Evolutionary conservation across 108 stramenopile genomes (phyloP).

Genomic region (Stephanodiscus minutulus): DNA sequence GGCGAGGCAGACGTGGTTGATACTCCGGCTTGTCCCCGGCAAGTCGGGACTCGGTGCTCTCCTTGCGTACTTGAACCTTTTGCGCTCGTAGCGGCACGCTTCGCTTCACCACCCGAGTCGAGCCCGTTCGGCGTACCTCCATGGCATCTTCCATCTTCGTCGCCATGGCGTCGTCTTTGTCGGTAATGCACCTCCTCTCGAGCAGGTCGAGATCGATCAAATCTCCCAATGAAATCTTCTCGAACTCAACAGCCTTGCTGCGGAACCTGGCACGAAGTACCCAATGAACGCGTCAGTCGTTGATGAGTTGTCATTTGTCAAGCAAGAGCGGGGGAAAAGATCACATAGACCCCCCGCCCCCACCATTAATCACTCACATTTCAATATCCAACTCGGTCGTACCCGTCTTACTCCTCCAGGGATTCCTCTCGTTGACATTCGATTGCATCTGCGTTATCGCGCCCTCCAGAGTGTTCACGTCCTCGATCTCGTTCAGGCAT

Average conservation of each 20-base stretch:
- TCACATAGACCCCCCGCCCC: no score
- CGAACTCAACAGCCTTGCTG: conserved; percentile 40
- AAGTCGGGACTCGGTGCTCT: conserved; percentile 12
- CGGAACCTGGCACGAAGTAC: conserved; percentile 19
- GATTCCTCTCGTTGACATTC: conserved; percentile 16
- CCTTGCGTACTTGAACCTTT: conserved; percentile 19
- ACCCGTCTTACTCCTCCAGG: conserved; percentile 36
- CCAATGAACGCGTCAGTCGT: background rate
- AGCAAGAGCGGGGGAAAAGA: background rate
- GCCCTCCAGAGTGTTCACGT: conserved; percentile 48
- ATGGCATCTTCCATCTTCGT: conserved; percentile 20
- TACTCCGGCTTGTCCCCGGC: conserved; percentile 25
- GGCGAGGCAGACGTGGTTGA: conserved; percentile 23
- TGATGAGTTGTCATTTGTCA: background rate
- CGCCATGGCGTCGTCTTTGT: conserved; percentile 31
- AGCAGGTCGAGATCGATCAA: conserved; percentile 42
- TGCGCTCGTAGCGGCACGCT: conserved; percentile 15
- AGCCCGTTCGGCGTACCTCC: conserved; percentile 28
- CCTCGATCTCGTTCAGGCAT: conserved; percentile 50
- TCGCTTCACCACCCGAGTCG: conserved; percentile 22
- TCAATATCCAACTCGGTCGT: conserved; percentile 43
- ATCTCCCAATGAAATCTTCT: conserved; percentile 33
- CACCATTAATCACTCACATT: conserved; percentile 29
- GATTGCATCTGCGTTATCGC: conserved; percentile 41
- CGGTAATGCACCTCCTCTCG: conserved; percentile 34